Conservation (phyloP, 2,329 filamentous ascomycete species). For the Cladobotryum mycophilum region DNA sequence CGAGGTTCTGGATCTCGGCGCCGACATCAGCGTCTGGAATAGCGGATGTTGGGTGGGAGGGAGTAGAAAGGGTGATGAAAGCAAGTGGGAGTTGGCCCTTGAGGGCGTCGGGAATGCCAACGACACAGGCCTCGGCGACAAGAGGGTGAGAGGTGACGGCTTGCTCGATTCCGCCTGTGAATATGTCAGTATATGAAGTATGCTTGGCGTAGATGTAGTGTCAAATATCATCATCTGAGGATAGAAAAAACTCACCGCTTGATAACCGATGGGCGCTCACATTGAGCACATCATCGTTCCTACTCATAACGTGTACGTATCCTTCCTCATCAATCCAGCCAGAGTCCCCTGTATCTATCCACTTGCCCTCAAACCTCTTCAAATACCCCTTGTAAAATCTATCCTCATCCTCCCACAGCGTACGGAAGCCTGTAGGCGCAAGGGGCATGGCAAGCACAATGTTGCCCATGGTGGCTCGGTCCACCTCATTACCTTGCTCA, state of each 20-base stretch:
- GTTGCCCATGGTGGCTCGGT: conserved; percentile 77
- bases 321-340: conserved; percentile 75
- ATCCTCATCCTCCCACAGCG: conserved; percentile 78
- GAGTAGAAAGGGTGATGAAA: conserved; percentile 57
- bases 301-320: conserved; percentile 58
- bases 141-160: conserved; percentile 74
- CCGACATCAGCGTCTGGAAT: conserved; percentile 39
- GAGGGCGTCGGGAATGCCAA: conserved; percentile 75
- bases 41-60: conserved; percentile 45
- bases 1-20: conserved; percentile 62
- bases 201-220: background rate
- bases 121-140: conserved; percentile 78
- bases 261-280: conserved; percentile 90
- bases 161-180: conserved; percentile 76
- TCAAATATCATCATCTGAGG: too few species aligned
- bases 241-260: conserved; percentile 55
- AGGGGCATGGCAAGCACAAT: conserved; percentile 80
- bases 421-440: conserved; percentile 79
- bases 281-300: conserved; percentile 83
- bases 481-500: conserved; percentile 67
- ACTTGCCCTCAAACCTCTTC: conserved; percentile 71
- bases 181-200: conserved; percentile 4
- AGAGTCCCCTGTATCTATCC: conserved; percentile 88
- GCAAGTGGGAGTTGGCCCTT: conserved; percentile 92
- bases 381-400: conserved; percentile 82